Evolutionary conservation across 2,329 filamentous ascomycete genomes (phyloP).

Genomic region (Colletotrichum camelliae): DNA sequence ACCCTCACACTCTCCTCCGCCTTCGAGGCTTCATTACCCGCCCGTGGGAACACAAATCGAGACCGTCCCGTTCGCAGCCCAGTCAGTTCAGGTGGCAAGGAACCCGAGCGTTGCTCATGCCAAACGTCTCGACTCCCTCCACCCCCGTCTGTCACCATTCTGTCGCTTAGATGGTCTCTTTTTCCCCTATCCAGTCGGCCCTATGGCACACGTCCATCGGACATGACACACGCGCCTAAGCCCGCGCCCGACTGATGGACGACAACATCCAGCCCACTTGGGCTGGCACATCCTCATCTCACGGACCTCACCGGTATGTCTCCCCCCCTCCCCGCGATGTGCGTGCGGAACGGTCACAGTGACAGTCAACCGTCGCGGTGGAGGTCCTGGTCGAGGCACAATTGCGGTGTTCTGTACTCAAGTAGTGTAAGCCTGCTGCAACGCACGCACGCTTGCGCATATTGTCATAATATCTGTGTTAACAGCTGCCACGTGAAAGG

Average conservation of each 20-base stretch:
- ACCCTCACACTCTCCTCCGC: not conserved
- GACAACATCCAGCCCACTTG: not conserved
- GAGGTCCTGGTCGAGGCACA: not conserved
- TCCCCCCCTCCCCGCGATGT: not conserved
- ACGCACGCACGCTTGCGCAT: not conserved
- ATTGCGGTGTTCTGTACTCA: not conserved
- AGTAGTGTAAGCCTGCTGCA: not conserved
- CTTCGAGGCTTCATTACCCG: not conserved
- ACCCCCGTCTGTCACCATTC: not conserved
- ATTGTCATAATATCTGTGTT: not conserved
- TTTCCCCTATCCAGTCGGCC: not conserved
- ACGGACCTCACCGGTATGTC: slow-evolving; percentile 1
- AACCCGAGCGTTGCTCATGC: not conserved
- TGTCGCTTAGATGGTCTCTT: not conserved
- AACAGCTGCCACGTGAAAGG: not conserved
- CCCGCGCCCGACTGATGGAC: not conserved
- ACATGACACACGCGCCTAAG: slow-evolving; percentile 9
- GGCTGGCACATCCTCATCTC: slow-evolving; percentile 11
- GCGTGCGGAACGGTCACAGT: not conserved
- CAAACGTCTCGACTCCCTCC: not conserved
- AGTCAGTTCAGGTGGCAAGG: not conserved
- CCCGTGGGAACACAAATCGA: not conserved
- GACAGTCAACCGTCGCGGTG: not conserved
- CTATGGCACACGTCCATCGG: slow-evolving; percentile 2
- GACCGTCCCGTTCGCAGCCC: not conserved